These are phyloP conservation scores for Reutealis trisperma DNA, from an alignment of 345 rosid genomes.

Conservation along the genomic window DNA sequence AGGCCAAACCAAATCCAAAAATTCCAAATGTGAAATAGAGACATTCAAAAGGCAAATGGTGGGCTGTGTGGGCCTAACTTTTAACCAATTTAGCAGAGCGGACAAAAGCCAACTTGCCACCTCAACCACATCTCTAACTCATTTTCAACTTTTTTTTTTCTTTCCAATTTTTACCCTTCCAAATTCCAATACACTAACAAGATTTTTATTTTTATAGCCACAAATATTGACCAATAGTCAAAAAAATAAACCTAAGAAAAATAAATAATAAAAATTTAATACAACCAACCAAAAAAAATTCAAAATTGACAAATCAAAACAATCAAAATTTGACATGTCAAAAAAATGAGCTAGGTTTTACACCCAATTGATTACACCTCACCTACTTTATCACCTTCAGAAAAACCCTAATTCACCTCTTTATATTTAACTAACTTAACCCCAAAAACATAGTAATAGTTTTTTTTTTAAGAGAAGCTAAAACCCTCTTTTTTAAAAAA, in stretches of 20 bases:
- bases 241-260: too few species aligned
- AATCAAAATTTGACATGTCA: conserved; percentile 21
- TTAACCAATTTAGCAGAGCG: conserved; percentile 24
- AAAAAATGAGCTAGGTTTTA: conserved; percentile 15
- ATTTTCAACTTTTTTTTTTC: background rate
- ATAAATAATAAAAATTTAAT: background rate
- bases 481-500: background rate
- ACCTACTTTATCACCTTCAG: conserved; percentile 13
- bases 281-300: conserved; percentile 1
- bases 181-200: too few species aligned
- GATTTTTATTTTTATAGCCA: background rate
- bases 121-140: background rate
- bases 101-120: conserved; percentile 23
- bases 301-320: background rate
- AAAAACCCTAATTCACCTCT: conserved; percentile 34
- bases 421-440: conserved; percentile 20
- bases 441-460: conserved; percentile 11
- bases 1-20: background rate
- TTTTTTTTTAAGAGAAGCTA: conserved; percentile 10
- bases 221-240: conserved; percentile 24
- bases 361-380: conserved; percentile 20
- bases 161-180: background rate
- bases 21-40: conserved; percentile 10
- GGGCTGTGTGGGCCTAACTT: conserved; percentile 23
- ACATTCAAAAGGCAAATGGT: conserved; percentile 8